phyloP scores from a whole-genome alignment of 2,329 filamentous ascomycete genomes.

The Zymoseptoria passerinii region DNA sequence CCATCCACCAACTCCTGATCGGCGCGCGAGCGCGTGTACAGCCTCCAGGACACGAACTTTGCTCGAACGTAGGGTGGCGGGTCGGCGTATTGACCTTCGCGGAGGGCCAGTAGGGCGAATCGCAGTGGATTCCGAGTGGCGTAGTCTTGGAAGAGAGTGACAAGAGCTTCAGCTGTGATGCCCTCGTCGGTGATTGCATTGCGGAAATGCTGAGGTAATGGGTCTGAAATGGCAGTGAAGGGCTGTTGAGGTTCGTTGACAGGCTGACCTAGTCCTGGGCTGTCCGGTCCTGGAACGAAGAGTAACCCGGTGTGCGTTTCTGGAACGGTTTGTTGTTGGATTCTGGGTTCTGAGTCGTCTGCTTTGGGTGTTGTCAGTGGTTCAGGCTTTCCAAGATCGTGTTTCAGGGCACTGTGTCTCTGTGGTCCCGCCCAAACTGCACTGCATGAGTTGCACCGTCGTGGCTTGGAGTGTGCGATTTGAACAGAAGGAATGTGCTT shows the following conservation, averaged over 20 bases:
- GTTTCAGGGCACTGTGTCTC: background rate
- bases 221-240: background rate
- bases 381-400: background rate
- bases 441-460: no score
- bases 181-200: background rate
- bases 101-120: background rate
- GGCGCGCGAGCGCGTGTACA: background rate
- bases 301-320: background rate
- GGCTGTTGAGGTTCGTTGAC: background rate
- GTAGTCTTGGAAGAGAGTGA: background rate
- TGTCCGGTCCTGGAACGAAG: background rate
- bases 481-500: background rate
- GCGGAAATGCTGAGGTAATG: background rate
- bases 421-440: no score
- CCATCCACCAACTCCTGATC: background rate
- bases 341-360: background rate
- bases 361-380: background rate
- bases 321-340: background rate
- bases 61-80: background rate
- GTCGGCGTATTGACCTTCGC: background rate
- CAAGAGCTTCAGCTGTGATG: background rate
- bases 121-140: background rate
- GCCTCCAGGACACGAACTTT: background rate
- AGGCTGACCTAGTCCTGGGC: background rate
- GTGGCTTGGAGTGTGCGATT: no score